A percentile compares a stretch with the other conserved stretches of the same genome.
Conservation (phyloP, 805 yeast genomes). For the Saccharomycopsis oosterbeekiorum region DNA sequence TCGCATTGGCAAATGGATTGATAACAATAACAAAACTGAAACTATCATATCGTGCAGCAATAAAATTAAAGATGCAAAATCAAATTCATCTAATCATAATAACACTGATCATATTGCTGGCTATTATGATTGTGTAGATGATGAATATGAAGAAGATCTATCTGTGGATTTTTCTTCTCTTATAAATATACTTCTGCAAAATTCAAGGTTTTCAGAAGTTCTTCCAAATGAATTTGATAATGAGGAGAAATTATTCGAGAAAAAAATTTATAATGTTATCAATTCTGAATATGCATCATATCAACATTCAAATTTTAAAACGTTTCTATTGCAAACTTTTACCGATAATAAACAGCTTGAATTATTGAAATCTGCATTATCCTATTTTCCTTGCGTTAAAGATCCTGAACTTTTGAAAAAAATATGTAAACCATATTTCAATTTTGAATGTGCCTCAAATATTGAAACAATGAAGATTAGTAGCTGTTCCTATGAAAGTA, state of each 20-base stretch:
- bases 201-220: background rate
- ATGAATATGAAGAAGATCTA: background rate
- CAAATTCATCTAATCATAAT: background rate
- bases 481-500: background rate
- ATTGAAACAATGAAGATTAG: background rate
- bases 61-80: constrained; percentile 23
- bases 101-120: background rate
- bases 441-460: background rate
- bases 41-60: background rate
- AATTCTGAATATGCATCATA: background rate
- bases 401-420: background rate
- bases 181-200: background rate
- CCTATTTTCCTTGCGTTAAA: background rate
- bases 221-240: background rate
- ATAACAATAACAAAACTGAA: background rate
- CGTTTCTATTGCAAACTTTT: background rate
- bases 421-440: background rate
- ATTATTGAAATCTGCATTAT: background rate
- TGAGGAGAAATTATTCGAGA: background rate
- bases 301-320: background rate
- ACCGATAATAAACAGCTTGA: background rate
- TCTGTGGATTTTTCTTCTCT: background rate
- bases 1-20: background rate
- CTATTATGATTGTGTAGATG: constrained; percentile 1
- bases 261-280: background rate